phyloP scores from a whole-genome alignment of 345 rosid genomes.

The Noccaea caerulescens region DNA sequence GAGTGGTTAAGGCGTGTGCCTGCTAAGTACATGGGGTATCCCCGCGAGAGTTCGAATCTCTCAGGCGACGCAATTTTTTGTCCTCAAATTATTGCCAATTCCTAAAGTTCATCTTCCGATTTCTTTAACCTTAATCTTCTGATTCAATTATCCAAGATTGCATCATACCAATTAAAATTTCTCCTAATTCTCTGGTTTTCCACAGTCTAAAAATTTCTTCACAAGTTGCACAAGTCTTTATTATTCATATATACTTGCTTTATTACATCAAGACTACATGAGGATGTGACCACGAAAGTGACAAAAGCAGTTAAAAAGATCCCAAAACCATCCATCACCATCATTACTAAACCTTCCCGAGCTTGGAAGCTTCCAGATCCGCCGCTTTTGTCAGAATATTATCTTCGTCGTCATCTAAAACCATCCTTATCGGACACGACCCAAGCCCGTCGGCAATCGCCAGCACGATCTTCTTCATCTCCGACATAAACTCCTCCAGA shows the following conservation, averaged over 20 bases:
- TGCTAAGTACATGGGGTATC: conserved; percentile 68
- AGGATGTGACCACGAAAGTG: background rate
- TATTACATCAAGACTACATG: background rate
- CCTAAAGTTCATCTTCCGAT: background rate
- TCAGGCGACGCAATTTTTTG: conserved; percentile 56
- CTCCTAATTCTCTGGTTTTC: conserved; percentile 48
- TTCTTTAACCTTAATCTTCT: background rate
- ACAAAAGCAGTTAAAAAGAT: background rate
- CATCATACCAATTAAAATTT: conserved; percentile 48
- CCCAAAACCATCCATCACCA: background rate
- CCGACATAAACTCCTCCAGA: conserved; percentile 60
- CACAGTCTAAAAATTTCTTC: background rate
- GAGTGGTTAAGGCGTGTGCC: conserved; percentile 71
- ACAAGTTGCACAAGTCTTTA: background rate
- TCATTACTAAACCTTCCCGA: conserved; percentile 23
- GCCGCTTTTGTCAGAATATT: conserved; percentile 66
- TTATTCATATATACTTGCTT: background rate
- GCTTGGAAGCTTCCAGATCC: conserved; percentile 75
- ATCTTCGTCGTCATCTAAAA: conserved; percentile 55
- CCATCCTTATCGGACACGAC: conserved; percentile 70
- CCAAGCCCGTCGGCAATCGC: conserved; percentile 83
- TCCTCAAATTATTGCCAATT: background rate
- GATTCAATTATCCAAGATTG: background rate
- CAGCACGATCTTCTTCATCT: conserved; percentile 71
- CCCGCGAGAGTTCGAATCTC: conserved; percentile 86